Evolutionary conservation across 441 rosid genomes (phyloP).

Genomic region (Jatropha multifida): DNA sequence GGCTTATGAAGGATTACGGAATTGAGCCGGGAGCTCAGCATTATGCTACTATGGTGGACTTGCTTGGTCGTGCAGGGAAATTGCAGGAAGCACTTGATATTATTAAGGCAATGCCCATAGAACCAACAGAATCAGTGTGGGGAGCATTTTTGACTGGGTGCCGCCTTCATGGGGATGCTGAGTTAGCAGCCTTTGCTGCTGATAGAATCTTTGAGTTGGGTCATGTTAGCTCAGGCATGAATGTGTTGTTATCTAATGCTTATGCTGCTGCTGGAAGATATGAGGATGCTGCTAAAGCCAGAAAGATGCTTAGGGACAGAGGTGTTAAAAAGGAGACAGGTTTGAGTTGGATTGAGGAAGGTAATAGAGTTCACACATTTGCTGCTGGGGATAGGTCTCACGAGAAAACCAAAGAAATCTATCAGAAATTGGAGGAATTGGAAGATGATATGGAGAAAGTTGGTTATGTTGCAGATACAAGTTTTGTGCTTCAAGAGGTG

Average conservation of each 20-base stretch:
- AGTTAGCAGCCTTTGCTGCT: slow-evolving; percentile 76
- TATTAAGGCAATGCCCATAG: slow-evolving; percentile 57
- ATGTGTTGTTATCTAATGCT: slow-evolving; percentile 64
- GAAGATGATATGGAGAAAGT: slow-evolving; percentile 76
- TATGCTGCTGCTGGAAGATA: slow-evolving; percentile 90
- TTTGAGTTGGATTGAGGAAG: slow-evolving; percentile 92
- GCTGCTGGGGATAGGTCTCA: slow-evolving; percentile 70
- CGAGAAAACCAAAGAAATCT: slow-evolving; percentile 52
- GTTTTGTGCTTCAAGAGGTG: slow-evolving; percentile 69
- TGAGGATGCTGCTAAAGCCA: slow-evolving; percentile 77
- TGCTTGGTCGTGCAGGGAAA: slow-evolving; percentile 84
- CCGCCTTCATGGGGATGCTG: slow-evolving; percentile 63
- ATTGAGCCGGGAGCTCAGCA: slow-evolving; percentile 75
- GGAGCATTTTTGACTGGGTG: slow-evolving; percentile 85
- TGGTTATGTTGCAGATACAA: slow-evolving; percentile 80
- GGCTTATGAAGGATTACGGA: slow-evolving; percentile 58
- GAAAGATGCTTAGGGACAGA: slow-evolving; percentile 72
- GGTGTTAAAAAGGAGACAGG: slow-evolving; percentile 89
- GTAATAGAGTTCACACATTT: slow-evolving; percentile 78
- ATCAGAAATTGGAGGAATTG: slow-evolving; percentile 66
- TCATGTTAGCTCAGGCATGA: slow-evolving; percentile 64
- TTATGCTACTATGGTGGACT: slow-evolving; percentile 77
- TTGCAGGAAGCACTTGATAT: slow-evolving; percentile 60
- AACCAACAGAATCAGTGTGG: slow-evolving; percentile 83
- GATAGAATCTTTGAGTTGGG: slow-evolving; percentile 70